Base-by-base conservation (phyloP, 805 yeast species). In the Saccharomycopsis guyanensis region DNA sequence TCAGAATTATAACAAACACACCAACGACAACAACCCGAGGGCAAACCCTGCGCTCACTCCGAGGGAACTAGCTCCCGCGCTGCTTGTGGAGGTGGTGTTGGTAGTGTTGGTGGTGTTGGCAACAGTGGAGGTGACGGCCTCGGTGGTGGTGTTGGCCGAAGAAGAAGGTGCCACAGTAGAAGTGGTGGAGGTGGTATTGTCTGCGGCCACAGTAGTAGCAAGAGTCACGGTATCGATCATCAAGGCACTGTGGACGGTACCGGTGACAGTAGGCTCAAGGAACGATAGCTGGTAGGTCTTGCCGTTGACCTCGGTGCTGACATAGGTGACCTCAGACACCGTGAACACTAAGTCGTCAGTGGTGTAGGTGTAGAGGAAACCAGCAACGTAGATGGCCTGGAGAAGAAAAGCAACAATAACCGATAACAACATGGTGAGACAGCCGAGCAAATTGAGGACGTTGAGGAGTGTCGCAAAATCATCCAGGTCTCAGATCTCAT, bases 251-350 rank as follows among this genome's bases (percentile, higher is more conserved):
- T 45, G 46, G 38, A 43, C 34, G n/a, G 53, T 50, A 24, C 40
- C 40, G 13, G 51, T 47, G 2, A 31, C 45, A 3, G 51, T 35
- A 7, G 53, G 53, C 4, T 42, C 52, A 22, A 47, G 34, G 35
- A 50, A 50, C 13, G 49, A 44, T 12, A 41, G 24, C 15, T 40
- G 51, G 20, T 50, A 50, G 10, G 53, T 50, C 18, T 25, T 23
- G 18, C 49, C 51, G 33, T 47, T 41, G 22, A 37, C 33, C 23
- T 42, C 46, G 15, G 53, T 50, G 33, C 53, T 50, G 37, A 50
- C 35, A 24, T 25, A 42, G 7, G 52, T 44, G 13, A 20, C 42
- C 7, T 25, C 25, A 1, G 51, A 36, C 2, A 50, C 42, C 3
- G 51, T 47, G 16, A 41, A 40, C 12, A 45, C 41, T 5, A 50